These are phyloP conservation scores for Saussurea involucrata DNA, from an alignment of 129 eudicot species.

Conservation along the genomic window DNA sequence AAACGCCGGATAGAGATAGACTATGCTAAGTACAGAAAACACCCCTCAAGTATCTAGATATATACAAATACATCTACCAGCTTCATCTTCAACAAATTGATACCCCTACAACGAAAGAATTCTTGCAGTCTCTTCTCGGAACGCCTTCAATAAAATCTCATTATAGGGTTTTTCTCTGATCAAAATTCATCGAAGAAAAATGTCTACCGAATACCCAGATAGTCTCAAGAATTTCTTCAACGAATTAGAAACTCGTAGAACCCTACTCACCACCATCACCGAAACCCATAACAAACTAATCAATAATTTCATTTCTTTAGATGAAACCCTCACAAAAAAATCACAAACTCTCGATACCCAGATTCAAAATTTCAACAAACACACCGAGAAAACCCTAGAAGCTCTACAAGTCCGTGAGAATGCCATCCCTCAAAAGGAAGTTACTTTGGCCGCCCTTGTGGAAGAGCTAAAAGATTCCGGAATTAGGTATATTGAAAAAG, in stretches of 20 bases:
- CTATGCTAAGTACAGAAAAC: background rate
- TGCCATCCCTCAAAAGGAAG: conserved; percentile 36
- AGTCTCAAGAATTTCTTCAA: conserved; percentile 35
- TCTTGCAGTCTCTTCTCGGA: background rate
- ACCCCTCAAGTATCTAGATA: background rate
- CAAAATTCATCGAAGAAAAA: background rate
- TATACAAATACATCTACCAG: background rate
- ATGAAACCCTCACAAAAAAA: conserved; percentile 26
- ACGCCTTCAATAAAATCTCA: background rate
- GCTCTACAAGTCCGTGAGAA: conserved; percentile 36
- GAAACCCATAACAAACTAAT: conserved; percentile 45
- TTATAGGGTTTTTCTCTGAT: conserved; percentile 5
- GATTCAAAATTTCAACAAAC: conserved; percentile 18
- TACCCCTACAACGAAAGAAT: background rate
- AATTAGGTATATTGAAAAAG: conserved; percentile 10
- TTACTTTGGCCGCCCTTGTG: conserved; percentile 23
- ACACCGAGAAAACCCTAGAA: conserved; percentile 24
- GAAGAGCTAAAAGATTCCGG: conserved; percentile 22
- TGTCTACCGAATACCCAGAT: conserved; percentile 27
- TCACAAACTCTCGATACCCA: conserved; percentile 36
- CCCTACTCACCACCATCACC: conserved; percentile 39
- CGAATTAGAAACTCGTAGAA: conserved; percentile 38
- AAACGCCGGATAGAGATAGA: too few species aligned
- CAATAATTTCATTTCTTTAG: conserved; percentile 31
- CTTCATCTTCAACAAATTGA: background rate